A percentile compares a stretch with the other conserved stretches of the same genome.
These are phyloP conservation scores for Ceratobasidium sp. DNA, from an alignment of 1,284 basidiomycete species.

Conservation along the genomic window DNA sequence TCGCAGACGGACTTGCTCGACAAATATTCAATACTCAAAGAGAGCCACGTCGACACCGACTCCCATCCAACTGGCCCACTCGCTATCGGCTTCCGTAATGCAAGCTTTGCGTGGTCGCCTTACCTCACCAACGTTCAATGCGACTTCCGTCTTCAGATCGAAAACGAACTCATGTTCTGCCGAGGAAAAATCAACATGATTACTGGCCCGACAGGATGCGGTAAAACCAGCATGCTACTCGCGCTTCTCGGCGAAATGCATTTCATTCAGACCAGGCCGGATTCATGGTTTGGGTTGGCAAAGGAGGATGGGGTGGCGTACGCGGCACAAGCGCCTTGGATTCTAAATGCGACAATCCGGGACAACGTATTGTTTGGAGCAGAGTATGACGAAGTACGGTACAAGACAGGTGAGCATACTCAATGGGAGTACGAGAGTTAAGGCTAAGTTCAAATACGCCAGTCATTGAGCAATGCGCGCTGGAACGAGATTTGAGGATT, in stretches of 20 bases:
- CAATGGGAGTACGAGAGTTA: not conserved
- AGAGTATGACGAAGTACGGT: slow-evolving; percentile 62
- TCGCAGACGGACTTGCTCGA: slow-evolving; percentile 45
- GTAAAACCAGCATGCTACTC: slow-evolving; percentile 47
- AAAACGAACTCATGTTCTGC: slow-evolving; percentile 65
- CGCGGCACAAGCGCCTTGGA: slow-evolving; percentile 42
- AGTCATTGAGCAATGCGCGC: slow-evolving; percentile 60
- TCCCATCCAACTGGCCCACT: slow-evolving; percentile 16
- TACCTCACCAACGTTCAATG: slow-evolving; percentile 46
- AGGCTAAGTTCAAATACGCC: slow-evolving; percentile 41
- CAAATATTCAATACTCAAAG: slow-evolving; percentile 3
- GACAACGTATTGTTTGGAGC: slow-evolving; percentile 67
- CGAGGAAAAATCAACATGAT: slow-evolving; percentile 68
- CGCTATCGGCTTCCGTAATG: slow-evolving; percentile 45
- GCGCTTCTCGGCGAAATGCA: slow-evolving; percentile 62
- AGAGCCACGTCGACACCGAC: not conserved
- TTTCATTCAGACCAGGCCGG: slow-evolving; percentile 15
- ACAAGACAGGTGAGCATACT: slow-evolving; percentile 56
- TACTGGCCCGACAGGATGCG: slow-evolving; percentile 65
- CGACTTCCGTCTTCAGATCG: slow-evolving; percentile 62
- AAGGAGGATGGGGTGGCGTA: slow-evolving; percentile 41
- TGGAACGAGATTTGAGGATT: slow-evolving; percentile 73
- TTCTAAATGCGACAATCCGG: slow-evolving; percentile 49
- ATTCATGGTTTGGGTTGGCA: slow-evolving; percentile 38
- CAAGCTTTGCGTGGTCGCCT: slow-evolving; percentile 43